A percentile compares a stretch with the other conserved stretches of the same genome.
These are phyloP conservation scores for Protomyces gravidus DNA, from an alignment of 1,139 yeast genomes.

Conservation along the genomic window DNA sequence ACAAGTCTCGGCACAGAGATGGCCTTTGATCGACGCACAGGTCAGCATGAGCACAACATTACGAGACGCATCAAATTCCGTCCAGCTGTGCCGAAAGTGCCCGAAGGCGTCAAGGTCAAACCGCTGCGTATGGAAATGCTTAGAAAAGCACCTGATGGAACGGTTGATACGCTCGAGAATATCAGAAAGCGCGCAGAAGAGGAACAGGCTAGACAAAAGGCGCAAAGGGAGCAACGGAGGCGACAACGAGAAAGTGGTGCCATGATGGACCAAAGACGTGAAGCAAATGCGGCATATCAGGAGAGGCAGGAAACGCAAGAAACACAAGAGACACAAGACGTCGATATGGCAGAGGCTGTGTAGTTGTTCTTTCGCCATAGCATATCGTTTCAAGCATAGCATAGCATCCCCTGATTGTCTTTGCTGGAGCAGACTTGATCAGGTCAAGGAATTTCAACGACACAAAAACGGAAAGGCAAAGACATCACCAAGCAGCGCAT, in stretches of 20 bases:
- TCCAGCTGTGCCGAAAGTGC: background rate
- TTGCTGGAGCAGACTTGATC: too few species aligned
- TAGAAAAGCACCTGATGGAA: background rate
- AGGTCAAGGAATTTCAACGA: too few species aligned
- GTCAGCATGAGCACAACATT: background rate
- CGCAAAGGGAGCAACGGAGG: too few species aligned
- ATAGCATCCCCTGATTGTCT: too few species aligned
- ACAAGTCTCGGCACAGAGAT: slow-evolving; percentile 18
- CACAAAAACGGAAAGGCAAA: too few species aligned
- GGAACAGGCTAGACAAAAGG: too few species aligned
- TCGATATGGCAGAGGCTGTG: background rate
- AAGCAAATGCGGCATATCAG: too few species aligned
- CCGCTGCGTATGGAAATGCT: background rate
- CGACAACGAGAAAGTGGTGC: too few species aligned
- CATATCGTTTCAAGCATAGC: too few species aligned
- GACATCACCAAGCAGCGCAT: background rate
- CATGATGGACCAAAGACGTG: too few species aligned
- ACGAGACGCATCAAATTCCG: background rate
- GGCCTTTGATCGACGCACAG: slow-evolving; percentile 6
- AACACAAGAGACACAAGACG: too few species aligned
- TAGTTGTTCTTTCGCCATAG: background rate
- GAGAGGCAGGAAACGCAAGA: too few species aligned
- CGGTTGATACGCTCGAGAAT: background rate
- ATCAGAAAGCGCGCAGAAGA: background rate
- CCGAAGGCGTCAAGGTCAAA: background rate